Base-by-base conservation (phyloP, 768 basidiomycete species). In the Lentinus tigrinus region DNA sequence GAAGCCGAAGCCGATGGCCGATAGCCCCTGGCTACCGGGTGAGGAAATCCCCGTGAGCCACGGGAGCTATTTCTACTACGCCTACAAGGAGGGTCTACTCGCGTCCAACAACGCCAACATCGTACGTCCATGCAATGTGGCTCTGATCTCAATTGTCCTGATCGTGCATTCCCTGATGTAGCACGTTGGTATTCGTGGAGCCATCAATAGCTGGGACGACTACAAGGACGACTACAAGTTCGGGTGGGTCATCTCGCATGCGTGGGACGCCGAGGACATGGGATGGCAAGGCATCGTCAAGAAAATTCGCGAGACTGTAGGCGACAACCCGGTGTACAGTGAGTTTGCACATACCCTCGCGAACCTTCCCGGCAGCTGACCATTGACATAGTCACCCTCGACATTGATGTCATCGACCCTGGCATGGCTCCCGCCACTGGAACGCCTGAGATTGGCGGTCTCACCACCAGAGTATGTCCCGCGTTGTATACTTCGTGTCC, bases 61-160 rank as follows among this genome's bases (percentile, higher is more conserved):
- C 55, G 72, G 70, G 3, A 69, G 65, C 59, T 73, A 72, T 61
- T 73, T 73, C 65, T 73, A 62, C 58, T 71, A 70, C 50, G 72
- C 72, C 1, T 46, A 62, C 52, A 54, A 73, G 28, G 71, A 73
- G 53, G 72, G 72, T 16, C 66, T 72, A 4, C 66, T 73, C 21
- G 68, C 67, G 11, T 54, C 70, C 8, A 65, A 72, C 62, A 64
- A 69, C 52, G 59, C 68, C 58, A 72, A 72, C 62, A 70, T 71
- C 50, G 71, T 70, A 47, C 14, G 70, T 53, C 7, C 2, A 17
- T 23, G 13, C 47, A 11, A 9, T 21, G 14, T 21, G 42, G n/a
- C 42, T n/a, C n/a, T n/a, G n/a, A n/a, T n/a, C n/a, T n/a, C n/a
- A n/a, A n/a, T n/a, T n/a, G n/a, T n/a, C n/a, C n/a, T n/a, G n/a